Conservation (phyloP, 2,329 filamentous ascomycete genomes). For the Hansfordia pulvinata region DNA sequence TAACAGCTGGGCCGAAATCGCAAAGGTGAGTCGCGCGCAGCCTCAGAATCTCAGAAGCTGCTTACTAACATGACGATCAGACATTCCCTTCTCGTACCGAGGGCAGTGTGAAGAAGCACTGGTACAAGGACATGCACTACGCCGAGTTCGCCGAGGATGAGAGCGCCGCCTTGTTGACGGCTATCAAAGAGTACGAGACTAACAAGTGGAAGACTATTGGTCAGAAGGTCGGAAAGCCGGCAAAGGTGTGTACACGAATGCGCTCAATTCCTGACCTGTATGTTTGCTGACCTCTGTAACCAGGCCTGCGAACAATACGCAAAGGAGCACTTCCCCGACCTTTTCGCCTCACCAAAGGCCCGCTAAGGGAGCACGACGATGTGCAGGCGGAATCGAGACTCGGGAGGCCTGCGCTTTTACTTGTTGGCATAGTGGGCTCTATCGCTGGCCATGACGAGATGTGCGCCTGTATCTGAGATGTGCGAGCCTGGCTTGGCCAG, state of each 20-base stretch:
- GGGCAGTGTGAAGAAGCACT: conserved; percentile 98
- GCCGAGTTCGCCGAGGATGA: conserved; percentile 96
- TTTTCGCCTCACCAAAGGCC: conserved; percentile 14
- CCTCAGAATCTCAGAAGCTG: too few relatives aligned
- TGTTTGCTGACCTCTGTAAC: conserved; percentile 7
- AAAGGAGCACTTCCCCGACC: conserved; percentile 74
- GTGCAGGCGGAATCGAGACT: too few relatives aligned
- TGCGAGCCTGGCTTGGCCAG: too few relatives aligned
- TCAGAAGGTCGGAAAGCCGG: conserved; percentile 92
- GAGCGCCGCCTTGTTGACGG: conserved; percentile 70
- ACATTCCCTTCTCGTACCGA: conserved; percentile 89
- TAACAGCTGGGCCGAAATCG: conserved; percentile 95
- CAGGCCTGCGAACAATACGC: conserved; percentile 86
- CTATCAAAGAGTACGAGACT: conserved; percentile 96
- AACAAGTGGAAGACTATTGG: conserved; percentile 99
- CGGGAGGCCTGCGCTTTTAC: too few relatives aligned
- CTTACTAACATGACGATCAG: conserved; percentile 29
- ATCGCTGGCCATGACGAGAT: too few relatives aligned
- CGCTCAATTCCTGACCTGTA: conserved; percentile 2
- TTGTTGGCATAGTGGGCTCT: too few relatives aligned
- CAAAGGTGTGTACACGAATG: conserved; percentile 51
- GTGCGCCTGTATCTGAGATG: too few relatives aligned
- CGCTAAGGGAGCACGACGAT: conserved; percentile 12
- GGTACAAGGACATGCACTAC: conserved; percentile 99
- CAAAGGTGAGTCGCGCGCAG: conserved; percentile 73